phyloP scores from a whole-genome alignment of 2,329 filamentous ascomycete species.

The Trichoderma atroviride region DNA sequence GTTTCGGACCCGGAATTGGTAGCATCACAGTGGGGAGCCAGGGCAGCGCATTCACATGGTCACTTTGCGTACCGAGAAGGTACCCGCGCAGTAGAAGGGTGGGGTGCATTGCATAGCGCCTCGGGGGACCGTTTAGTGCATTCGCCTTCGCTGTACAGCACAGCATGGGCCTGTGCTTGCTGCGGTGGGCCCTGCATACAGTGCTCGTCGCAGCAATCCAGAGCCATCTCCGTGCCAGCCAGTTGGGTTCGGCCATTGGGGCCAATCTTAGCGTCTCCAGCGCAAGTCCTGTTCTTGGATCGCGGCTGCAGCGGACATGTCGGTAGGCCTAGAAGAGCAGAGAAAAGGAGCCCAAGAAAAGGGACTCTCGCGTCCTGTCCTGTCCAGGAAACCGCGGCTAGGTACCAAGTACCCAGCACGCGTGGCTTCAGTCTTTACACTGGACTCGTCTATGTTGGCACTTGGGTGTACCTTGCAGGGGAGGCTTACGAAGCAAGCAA shows the following conservation, averaged over 20 bases:
- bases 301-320: slow-evolving; percentile 19
- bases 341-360: not conserved
- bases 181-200: not conserved
- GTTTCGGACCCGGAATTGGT: slow-evolving; percentile 8
- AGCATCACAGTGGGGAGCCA: slow-evolving; percentile 1
- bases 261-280: not conserved
- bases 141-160: slow-evolving; percentile 1
- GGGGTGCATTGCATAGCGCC: not conserved
- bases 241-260: not conserved
- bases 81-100: not conserved
- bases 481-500: not conserved
- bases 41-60: not conserved
- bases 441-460: not conserved
- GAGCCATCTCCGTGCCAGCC: not conserved
- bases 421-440: not conserved
- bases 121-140: not conserved
- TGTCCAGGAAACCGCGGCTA: not conserved
- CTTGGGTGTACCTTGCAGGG: not conserved
- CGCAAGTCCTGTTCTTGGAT: not conserved
- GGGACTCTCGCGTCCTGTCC: not conserved
- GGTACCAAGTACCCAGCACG: not conserved
- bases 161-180: not conserved
- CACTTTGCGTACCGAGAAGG: not conserved
- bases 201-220: not conserved
- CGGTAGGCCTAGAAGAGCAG: not conserved